Percentiles rank a stretch among this genome's conserved stretches.
Evolutionary conservation across 305 asterid genomes (phyloP).

Genomic region (Fraxinus velutina): DNA sequence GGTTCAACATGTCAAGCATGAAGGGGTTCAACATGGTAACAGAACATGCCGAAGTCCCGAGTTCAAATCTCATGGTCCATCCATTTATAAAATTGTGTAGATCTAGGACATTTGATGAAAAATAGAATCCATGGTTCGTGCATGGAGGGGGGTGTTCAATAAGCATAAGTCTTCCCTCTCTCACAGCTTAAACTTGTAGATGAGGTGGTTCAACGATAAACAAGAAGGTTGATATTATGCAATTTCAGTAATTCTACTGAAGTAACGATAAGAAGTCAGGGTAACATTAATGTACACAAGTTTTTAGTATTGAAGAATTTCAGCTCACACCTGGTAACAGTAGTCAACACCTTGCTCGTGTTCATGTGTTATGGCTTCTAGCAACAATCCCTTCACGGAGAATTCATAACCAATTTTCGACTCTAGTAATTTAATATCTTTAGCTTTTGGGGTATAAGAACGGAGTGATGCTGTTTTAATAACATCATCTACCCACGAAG

Average conservation of each 20-base stretch:
- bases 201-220: not conserved
- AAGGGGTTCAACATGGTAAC: not conserved
- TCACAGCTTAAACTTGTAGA: not conserved
- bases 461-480: slow-evolving; percentile 58
- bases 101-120: not conserved
- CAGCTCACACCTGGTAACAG: slow-evolving; percentile 57
- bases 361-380: slow-evolving; percentile 85
- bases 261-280: not conserved
- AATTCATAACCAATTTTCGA: slow-evolving; percentile 64
- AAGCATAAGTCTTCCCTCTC: not conserved
- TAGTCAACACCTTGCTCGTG: slow-evolving; percentile 41
- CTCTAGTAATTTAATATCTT: slow-evolving; percentile 55
- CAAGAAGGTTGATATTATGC: not conserved
- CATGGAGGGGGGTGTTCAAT: not conserved
- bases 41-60: not conserved
- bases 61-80: not conserved
- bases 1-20: not conserved
- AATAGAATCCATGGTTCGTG: not conserved
- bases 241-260: not conserved
- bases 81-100: not conserved
- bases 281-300: not conserved
- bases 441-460: slow-evolving; percentile 53
- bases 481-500: slow-evolving; percentile 55
- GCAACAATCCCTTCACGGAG: slow-evolving; percentile 68
- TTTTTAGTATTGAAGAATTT: not conserved